A percentile compares a stretch with the other conserved stretches of the same genome.
Conservation (phyloP, 2,329 filamentous ascomycete genomes). For the Fusarium coicis region DNA sequence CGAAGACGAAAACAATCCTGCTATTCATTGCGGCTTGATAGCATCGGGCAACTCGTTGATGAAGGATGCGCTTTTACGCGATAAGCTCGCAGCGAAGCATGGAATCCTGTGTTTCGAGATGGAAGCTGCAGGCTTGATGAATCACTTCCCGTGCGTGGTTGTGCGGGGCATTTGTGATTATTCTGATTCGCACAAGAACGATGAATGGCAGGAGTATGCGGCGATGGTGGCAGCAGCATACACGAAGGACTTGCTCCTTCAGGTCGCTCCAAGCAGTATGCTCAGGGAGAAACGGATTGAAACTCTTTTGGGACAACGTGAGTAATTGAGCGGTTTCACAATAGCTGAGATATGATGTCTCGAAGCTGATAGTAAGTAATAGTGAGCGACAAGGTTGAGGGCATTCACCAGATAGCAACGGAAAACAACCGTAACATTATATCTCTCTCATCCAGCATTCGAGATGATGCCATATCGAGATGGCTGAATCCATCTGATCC, state of each 20-base stretch:
- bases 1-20: fast-evolving
- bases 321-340: no score
- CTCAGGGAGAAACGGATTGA: fast-evolving
- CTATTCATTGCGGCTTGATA: fast-evolving
- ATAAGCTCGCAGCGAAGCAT: fast-evolving
- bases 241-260: fast-evolving
- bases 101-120: neutral
- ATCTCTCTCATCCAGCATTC: fast-evolving
- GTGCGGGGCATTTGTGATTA: fast-evolving
- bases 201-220: fast-evolving
- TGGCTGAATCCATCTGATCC: fast-evolving
- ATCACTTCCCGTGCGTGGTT: fast-evolving
- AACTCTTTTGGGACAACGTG: fast-evolving
- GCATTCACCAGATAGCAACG: fast-evolving
- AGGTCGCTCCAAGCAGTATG: fast-evolving
- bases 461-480: fast-evolving
- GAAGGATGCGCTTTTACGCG: neutral
- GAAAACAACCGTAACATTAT: fast-evolving
- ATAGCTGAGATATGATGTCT: neutral
- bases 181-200: fast-evolving
- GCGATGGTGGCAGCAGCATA: fast-evolving
- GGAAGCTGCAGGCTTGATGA: fast-evolving
- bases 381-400: fast-evolving
- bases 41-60: fast-evolving
- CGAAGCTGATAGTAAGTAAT: fast-evolving